These are phyloP conservation scores for Verticillium klebahnii DNA, from an alignment of 2,329 filamentous ascomycete genomes.

Conservation along the genomic window DNA sequence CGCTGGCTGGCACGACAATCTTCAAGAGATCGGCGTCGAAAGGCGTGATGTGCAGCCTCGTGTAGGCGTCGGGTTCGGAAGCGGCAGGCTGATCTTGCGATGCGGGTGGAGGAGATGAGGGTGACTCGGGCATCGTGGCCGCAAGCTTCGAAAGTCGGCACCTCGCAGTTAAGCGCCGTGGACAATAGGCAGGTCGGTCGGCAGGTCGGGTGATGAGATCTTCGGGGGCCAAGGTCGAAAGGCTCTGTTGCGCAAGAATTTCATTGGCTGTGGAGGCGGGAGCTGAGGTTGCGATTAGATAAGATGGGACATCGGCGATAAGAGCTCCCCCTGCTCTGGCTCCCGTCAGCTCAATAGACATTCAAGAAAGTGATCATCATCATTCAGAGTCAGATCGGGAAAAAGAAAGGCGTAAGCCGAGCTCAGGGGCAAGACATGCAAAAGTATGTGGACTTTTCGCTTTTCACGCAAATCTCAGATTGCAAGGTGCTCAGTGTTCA, in stretches of 20 bases:
- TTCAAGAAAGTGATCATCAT: too few species aligned
- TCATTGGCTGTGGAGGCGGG: conserved; percentile 8
- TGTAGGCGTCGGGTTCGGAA: conserved; percentile 24
- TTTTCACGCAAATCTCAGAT: too few species aligned
- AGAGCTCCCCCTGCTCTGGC: neutral
- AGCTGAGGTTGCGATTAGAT: neutral
- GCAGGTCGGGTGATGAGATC: conserved; percentile 6
- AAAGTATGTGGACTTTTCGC: too few species aligned
- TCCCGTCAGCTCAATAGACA: too few species aligned
- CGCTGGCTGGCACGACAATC: conserved; percentile 64
- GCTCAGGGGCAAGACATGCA: too few species aligned
- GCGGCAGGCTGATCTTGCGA: conserved; percentile 3
- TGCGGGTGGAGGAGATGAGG: neutral
- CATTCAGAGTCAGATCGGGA: too few species aligned
- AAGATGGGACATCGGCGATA: neutral
- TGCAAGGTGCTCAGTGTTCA: too few species aligned
- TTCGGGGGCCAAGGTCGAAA: conserved; percentile 10
- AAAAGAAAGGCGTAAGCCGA: too few species aligned
- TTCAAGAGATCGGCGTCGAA: conserved; percentile 71
- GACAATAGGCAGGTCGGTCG: neutral
- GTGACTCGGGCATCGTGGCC: conserved; percentile 5
- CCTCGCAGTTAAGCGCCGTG: conserved; percentile 3
- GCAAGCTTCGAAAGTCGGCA: neutral
- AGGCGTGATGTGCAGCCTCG: conserved; percentile 82
- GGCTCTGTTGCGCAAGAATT: conserved; percentile 14